Evolutionary conservation across 176 grass and related monocot genomes (phyloP), one percentile per base, ranked within the genome.

Genomic region (Melocanna baccifera): DNA sequence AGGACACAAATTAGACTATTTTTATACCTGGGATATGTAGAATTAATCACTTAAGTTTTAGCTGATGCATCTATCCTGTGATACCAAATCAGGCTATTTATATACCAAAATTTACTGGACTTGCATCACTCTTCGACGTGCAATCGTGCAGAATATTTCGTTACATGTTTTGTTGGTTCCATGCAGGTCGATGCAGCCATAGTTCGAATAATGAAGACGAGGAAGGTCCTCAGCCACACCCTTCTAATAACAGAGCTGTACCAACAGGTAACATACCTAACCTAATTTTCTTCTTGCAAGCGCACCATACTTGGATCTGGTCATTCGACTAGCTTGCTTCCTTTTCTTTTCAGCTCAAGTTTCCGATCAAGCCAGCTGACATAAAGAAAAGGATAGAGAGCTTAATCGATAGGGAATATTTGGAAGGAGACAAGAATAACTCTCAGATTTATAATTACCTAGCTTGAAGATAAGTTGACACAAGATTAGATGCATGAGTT

Each of bases 331-430:
- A 12, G 7, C 30, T 68, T 69, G 71, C 42, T n/a, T n/a, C n/a
- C n/a, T 36, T 36, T 14, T 43, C 75, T 20, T 84, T 83, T 88
- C 83, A 98, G 96, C 92, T 98, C 56, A 98, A 98, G 80, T 98
- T 98, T 73, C 96, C 96, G 18, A 94, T 95, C 85, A 98, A 98
- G 83, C 96, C 96, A 39, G 87, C 91, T 4, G 96, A 95, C 81
- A 89, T 98, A 46, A 98, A 98, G 91, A 98, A 94, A 93, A 93
- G 96, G 82, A 98, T 98, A 90, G 96, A 98, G 74, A 98, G 96
- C 83, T 81, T 98, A 25, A 98, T 98, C 19, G 96, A 98, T 77
- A 80, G 93, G 81, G 96, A 98, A 73, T 98, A 98, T 83, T 81
- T 98, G 68, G 96, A 98, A 85, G 81, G 96, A 70, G 96, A 98